phyloP scores from a whole-genome alignment of 441 rosid genomes.

The Brassica hybrid region DNA sequence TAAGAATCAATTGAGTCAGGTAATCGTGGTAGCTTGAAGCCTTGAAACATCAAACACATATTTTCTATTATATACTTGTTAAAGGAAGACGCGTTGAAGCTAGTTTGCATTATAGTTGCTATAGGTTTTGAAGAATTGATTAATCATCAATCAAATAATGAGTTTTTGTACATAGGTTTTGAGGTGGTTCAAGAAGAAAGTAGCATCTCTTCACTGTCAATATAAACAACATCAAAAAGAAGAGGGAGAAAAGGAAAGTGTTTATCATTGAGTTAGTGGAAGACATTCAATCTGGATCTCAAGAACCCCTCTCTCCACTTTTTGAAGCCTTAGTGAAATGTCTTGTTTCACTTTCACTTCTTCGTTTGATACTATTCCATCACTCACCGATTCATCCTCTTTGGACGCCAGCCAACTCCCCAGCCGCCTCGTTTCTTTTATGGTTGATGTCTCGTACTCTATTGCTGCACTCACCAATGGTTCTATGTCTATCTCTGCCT shows the following conservation, averaged over 20 bases:
- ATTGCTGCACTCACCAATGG: constrained; percentile 83
- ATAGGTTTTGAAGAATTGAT: too few species aligned
- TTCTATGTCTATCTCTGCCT: constrained; percentile 93
- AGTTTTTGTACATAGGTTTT: constrained; percentile 28
- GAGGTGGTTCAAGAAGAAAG: constrained; percentile 29
- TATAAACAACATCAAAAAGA: not conserved
- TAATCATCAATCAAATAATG: not conserved
- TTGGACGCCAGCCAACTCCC: constrained; percentile 81
- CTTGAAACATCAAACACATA: constrained; percentile 15
- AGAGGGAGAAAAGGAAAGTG: constrained; percentile 8
- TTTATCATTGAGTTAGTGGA: constrained; percentile 75
- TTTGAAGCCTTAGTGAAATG: constrained; percentile 75
- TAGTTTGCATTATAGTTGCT: too few species aligned
- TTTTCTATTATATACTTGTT: too few species aligned
- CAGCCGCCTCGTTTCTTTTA: constrained; percentile 64
- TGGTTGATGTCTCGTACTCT: constrained; percentile 69
- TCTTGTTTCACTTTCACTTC: constrained; percentile 88
- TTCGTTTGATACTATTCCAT: constrained; percentile 62
- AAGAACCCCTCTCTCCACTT: constrained; percentile 86
- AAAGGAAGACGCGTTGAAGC: too few species aligned
- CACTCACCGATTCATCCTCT: constrained; percentile 72
- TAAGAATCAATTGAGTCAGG: too few species aligned
- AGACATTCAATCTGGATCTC: constrained; percentile 93
- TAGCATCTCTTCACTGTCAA: constrained; percentile 23
- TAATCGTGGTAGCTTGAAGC: constrained; percentile 43